phyloP scores from a whole-genome alignment of 306 rosid genomes.

The Begonia loranthoides region DNA sequence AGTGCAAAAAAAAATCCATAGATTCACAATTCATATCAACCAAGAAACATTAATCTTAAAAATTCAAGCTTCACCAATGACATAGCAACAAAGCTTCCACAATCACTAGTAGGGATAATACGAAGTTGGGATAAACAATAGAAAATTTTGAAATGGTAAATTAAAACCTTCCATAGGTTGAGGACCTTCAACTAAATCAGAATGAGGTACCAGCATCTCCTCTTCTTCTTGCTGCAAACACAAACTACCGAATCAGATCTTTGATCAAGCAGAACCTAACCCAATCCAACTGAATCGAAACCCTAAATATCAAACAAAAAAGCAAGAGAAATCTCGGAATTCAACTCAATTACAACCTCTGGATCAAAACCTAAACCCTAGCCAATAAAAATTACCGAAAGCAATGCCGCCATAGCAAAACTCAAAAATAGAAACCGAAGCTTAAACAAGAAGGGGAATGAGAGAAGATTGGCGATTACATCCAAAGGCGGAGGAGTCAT shows the following conservation, averaged over 20 bases:
- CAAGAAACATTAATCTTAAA: not conserved
- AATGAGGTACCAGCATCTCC: slow-evolving; percentile 45
- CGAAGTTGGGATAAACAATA: no score
- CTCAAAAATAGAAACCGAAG: not conserved
- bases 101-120: not conserved
- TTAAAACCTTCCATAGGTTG: slow-evolving; percentile 52
- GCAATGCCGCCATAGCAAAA: slow-evolving; percentile 4
- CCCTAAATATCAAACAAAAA: slow-evolving; percentile 23
- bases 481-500: slow-evolving; percentile 42
- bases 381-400: slow-evolving; percentile 16
- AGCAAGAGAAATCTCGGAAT: slow-evolving; percentile 9
- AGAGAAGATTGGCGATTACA: slow-evolving; percentile 17
- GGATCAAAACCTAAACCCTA: slow-evolving; percentile 11
- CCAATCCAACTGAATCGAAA: slow-evolving; percentile 24
- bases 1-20: slow-evolving; percentile 8
- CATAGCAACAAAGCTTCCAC: slow-evolving; percentile 5
- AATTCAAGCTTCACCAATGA: slow-evolving; percentile 6
- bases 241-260: slow-evolving; percentile 21
- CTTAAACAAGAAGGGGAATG: not conserved
- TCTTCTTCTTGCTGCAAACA: slow-evolving; percentile 44
- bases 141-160: no score
- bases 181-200: slow-evolving; percentile 45
- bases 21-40: slow-evolving; percentile 2
- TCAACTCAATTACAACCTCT: slow-evolving; percentile 10
- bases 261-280: slow-evolving; percentile 22